Evolutionary conservation across 768 basidiomycete genomes (phyloP).

Genomic region (Leccinum disarticulatum): DNA sequence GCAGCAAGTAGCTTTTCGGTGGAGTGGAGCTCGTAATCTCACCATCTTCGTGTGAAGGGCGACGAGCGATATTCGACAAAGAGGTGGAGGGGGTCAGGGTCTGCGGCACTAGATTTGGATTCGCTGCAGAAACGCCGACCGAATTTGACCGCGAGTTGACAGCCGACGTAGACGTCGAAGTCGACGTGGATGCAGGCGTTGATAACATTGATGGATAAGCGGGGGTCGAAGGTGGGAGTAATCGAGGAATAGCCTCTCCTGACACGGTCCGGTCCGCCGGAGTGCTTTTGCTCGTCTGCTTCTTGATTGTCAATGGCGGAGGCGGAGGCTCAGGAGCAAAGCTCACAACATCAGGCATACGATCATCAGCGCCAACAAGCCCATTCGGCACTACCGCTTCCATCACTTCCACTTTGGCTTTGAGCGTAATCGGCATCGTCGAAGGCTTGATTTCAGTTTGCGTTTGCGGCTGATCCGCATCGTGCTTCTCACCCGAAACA

Average conservation of each 20-base stretch:
- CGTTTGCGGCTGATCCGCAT: constrained; percentile 9
- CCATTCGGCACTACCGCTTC: constrained; percentile 24
- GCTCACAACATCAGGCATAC: constrained; percentile 24
- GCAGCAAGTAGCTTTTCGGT: constrained; percentile 37
- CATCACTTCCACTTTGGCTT: constrained; percentile 28
- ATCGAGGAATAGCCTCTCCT: not conserved
- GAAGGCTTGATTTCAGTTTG: constrained; percentile 6
- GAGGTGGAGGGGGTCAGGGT: not conserved
- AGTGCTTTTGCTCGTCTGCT: constrained; percentile 19
- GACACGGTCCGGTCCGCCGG: constrained; percentile 1
- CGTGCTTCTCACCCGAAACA: constrained; percentile 1
- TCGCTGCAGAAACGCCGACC: constrained; percentile 16
- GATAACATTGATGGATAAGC: constrained; percentile 6
- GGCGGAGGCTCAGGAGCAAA: constrained; percentile 33
- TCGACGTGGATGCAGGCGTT: constrained; percentile 20
- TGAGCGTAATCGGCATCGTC: constrained; percentile 16
- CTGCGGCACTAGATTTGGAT: not conserved
- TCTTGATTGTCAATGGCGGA: constrained; percentile 28
- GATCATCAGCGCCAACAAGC: constrained; percentile 17
- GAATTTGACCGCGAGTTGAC: constrained; percentile 29
- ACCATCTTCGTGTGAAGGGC: constrained; percentile 50
- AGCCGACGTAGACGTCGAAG: constrained; percentile 23
- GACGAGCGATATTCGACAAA: constrained; percentile 19
- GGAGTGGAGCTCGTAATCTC: constrained; percentile 45
- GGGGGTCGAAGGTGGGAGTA: constrained; percentile 3